phyloP scores from a whole-genome alignment of 169 alveolate genomes.

The Plasmodium malariae region DNA sequence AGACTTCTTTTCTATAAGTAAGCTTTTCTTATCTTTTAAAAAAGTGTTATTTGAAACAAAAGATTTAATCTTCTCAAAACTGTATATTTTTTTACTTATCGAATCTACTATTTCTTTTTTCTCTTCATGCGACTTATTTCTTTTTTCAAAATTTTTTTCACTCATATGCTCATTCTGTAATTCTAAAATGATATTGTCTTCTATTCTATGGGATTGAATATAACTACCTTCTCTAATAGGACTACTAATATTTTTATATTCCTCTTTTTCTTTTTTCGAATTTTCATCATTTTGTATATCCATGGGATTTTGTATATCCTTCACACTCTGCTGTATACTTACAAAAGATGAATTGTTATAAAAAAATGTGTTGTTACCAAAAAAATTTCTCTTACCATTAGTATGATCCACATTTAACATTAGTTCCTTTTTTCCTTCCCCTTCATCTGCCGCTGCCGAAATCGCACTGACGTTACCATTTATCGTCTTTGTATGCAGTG shows the following conservation, averaged over 20 bases:
- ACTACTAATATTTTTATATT: not conserved
- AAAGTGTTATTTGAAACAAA: constrained; percentile 46
- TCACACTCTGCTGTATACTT: no score
- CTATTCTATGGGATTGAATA: constrained; percentile 24
- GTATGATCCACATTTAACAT: no score
- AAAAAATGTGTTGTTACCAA: no score
- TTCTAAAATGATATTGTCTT: not conserved
- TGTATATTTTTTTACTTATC: constrained; percentile 21
- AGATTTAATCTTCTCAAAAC: constrained; percentile 56
- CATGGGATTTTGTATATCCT: no score
- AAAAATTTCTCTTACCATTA: no score
- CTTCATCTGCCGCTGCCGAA: no score
- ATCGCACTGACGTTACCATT: no score
- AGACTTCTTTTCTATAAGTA: constrained; percentile 13
- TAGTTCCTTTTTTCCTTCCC: no score
- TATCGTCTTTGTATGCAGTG: no score
- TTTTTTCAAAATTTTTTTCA: not conserved
- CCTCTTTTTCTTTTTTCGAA: not conserved
- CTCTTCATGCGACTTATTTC: not conserved
- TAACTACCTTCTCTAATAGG: not conserved
- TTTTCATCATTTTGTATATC: no score
- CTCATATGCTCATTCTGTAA: constrained; percentile 15
- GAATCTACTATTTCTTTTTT: not conserved
- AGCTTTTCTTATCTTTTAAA: constrained; percentile 42
- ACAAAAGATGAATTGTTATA: no score